These are phyloP conservation scores for Trichophyton rubrum DNA, from an alignment of 2,329 filamentous ascomycete genomes.

Conservation along the genomic window DNA sequence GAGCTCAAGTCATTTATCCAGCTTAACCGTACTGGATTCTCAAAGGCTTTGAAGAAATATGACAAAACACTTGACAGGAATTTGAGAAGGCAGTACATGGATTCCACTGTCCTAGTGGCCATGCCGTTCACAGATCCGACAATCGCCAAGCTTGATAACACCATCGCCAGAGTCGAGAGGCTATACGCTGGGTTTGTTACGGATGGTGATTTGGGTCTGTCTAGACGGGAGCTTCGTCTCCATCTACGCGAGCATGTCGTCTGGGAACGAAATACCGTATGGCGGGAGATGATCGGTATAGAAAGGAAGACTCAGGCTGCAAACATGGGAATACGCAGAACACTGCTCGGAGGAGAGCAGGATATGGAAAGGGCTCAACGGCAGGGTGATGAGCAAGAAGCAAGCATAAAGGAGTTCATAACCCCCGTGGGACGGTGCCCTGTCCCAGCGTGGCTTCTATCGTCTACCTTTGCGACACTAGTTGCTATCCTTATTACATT, in stretches of 20 bases:
- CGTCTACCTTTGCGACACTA: constrained; percentile 66
- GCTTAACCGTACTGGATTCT: constrained; percentile 91
- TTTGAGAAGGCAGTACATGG: constrained; percentile 65
- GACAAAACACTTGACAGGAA: constrained; percentile 87
- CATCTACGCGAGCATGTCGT: constrained; percentile 94
- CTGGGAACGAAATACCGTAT: constrained; percentile 97
- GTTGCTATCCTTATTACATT: constrained; percentile 62
- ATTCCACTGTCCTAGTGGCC: constrained; percentile 58
- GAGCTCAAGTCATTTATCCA: constrained; percentile 93
- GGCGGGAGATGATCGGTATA: constrained; percentile 97
- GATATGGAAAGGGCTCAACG: constrained; percentile 56
- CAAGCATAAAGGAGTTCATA: constrained; percentile 52
- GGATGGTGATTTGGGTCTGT: constrained; percentile 60
- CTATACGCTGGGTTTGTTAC: constrained; percentile 75
- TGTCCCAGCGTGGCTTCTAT: constrained; percentile 72
- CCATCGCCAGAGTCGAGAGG: constrained; percentile 62
- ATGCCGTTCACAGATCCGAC: constrained; percentile 70
- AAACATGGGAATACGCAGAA: constrained; percentile 66
- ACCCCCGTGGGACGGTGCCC: constrained; percentile 70
- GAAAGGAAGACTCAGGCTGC: constrained; percentile 91
- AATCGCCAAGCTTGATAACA: constrained; percentile 55
- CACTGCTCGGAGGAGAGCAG: constrained; percentile 63
- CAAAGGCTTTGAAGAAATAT: constrained; percentile 95
- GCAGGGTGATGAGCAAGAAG: constrained; percentile 70
- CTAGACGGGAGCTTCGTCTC: constrained; percentile 73